Evolutionary conservation across 1,284 basidiomycete genomes (phyloP).

Genomic region (Grifola frondosa): DNA sequence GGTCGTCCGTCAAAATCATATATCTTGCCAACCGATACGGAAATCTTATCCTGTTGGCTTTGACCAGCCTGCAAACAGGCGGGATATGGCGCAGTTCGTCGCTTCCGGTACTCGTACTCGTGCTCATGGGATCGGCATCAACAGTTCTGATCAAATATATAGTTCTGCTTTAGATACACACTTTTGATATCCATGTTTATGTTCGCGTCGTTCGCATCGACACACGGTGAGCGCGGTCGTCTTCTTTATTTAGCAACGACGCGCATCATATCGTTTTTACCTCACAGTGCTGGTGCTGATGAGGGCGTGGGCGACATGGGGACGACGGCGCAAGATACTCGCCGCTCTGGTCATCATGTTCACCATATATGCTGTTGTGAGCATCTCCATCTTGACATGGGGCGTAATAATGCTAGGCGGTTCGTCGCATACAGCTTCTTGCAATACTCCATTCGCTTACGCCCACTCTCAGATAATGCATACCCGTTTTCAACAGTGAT

Average conservation of each 20-base stretch:
- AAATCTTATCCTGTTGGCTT: constrained; percentile 10
- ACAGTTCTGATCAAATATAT: background rate
- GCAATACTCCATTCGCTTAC: background rate
- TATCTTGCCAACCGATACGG: constrained; percentile 20
- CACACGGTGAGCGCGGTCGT: constrained; percentile 11
- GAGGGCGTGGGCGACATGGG: constrained; percentile 21
- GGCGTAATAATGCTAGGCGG: constrained; percentile 10
- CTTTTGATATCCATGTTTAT: constrained; percentile 12
- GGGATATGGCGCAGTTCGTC: constrained; percentile 13
- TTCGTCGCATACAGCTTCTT: background rate
- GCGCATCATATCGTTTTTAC: background rate
- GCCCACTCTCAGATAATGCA: constrained; percentile 1
- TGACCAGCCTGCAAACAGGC: constrained; percentile 7
- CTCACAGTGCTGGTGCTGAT: constrained; percentile 17
- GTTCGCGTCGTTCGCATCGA: constrained; percentile 14
- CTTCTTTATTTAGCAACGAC: background rate
- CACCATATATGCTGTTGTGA: constrained; percentile 7
- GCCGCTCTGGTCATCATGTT: constrained; percentile 10
- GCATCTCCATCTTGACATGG: constrained; percentile 9
- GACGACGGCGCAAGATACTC: constrained; percentile 11
- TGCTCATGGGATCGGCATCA: too few species aligned
- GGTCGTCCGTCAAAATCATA: constrained; percentile 19
- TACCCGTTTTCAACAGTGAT: constrained; percentile 9
- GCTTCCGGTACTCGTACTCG: background rate
- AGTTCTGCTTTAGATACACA: constrained; percentile 16